Conservation (phyloP, 108 stramenopile genomes). For the Skeletonema menzelii region DNA sequence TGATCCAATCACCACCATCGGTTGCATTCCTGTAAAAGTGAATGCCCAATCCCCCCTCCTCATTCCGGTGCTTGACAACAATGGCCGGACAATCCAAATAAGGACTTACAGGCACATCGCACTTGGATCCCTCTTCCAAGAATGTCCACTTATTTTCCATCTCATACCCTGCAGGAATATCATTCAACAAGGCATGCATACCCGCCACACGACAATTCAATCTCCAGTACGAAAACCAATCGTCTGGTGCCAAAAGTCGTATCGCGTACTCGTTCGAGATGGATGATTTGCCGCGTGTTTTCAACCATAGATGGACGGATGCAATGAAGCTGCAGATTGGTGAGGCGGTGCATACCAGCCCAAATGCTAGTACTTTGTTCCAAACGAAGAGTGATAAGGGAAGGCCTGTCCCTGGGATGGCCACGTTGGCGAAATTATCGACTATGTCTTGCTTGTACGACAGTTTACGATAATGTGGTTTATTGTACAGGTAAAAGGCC, state of each 20-base stretch:
- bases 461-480: conserved; percentile 93
- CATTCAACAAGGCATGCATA: conserved; percentile 88
- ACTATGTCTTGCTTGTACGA: conserved; percentile 85
- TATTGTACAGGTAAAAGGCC: conserved; percentile 88
- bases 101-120: conserved; percentile 91
- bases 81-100: conserved; percentile 82
- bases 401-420: conserved; percentile 96
- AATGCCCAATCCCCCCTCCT: conserved; percentile 98
- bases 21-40: conserved; percentile 94
- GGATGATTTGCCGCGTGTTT: conserved; percentile 46
- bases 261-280: conserved; percentile 73
- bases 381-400: conserved; percentile 76
- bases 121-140: conserved; percentile 71
- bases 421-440: conserved; percentile 96
- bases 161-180: conserved; percentile 73
- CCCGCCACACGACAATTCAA: conserved; percentile 93
- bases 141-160: conserved; percentile 99
- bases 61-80: conserved; percentile 96
- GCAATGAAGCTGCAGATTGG: conserved; percentile 78
- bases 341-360: conserved; percentile 73
- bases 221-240: conserved; percentile 98
- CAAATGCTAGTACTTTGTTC: conserved; percentile 37
- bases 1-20: conserved; percentile 97
- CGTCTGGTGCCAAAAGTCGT: conserved; percentile 89
- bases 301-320: conserved; percentile 66